A percentile compares a stretch with the other conserved stretches of the same genome.
Evolutionary conservation across 257 asterid species (phyloP).

Genomic region (Capsicum pubescens): DNA sequence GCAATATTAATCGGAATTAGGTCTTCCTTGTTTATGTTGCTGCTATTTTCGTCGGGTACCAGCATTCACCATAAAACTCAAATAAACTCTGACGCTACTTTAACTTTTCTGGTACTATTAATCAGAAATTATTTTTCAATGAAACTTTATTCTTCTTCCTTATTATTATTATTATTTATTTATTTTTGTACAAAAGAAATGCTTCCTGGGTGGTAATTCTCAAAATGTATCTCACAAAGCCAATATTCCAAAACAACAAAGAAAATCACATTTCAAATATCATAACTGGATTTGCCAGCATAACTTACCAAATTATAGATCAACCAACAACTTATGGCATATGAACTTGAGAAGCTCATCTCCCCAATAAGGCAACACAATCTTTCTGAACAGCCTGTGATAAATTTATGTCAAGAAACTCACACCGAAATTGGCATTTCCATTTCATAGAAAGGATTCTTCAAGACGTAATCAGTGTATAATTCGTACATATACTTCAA

Average conservation of each 20-base stretch:
- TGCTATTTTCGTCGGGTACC: too few relatives aligned
- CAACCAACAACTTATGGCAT: not conserved
- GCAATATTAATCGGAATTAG: too few relatives aligned
- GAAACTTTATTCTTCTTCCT: too few relatives aligned
- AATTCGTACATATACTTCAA: constrained; percentile 76
- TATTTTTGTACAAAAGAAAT: too few relatives aligned
- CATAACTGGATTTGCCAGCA: not conserved
- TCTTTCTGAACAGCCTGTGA: constrained; percentile 89
- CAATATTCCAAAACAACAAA: not conserved
- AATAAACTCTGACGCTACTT: too few relatives aligned
- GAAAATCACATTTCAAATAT: not conserved
- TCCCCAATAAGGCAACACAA: constrained; percentile 73
- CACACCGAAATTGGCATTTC: constrained; percentile 97
- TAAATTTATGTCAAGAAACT: constrained; percentile 81
- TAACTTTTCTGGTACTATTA: too few relatives aligned
- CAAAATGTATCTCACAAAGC: not conserved
- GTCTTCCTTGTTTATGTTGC: too few relatives aligned
- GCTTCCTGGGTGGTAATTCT: not conserved
- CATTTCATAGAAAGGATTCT: constrained; percentile 97
- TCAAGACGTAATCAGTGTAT: constrained; percentile 85
- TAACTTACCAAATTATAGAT: not conserved
- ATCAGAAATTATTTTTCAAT: too few relatives aligned
- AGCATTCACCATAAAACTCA: too few relatives aligned
- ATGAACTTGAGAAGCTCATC: constrained; percentile 49
- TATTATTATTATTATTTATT: too few relatives aligned